phyloP scores from a whole-genome alignment of 108 stramenopile species.

The Fragilariopsis cylindrus region DNA sequence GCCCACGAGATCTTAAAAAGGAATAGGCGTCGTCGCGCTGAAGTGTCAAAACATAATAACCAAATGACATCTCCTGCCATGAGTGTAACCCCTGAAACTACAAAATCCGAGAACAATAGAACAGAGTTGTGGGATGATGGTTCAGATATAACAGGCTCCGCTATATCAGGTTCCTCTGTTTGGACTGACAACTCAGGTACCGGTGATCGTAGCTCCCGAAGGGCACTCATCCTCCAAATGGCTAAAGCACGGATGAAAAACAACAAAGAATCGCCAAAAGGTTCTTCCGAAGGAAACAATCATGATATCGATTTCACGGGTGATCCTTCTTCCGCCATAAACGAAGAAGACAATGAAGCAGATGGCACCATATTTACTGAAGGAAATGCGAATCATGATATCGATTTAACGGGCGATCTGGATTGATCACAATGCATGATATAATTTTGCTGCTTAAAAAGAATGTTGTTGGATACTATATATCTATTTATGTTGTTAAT shows the following conservation, averaged over 20 bases:
- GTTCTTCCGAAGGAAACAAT: slow-evolving; percentile 11
- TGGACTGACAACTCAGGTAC: slow-evolving; percentile 48
- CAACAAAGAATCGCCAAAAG: slow-evolving; percentile 26
- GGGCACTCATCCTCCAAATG: slow-evolving; percentile 87
- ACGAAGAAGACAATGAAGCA: slow-evolving; percentile 18
- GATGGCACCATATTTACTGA: slow-evolving; percentile 2
- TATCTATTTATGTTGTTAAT: too few relatives aligned
- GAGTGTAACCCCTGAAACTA: slow-evolving; percentile 4
- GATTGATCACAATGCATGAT: slow-evolving; percentile 12
- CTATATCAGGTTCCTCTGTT: slow-evolving; percentile 55
- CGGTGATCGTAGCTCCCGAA: slow-evolving; percentile 57
- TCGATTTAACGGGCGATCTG: slow-evolving; percentile 34
- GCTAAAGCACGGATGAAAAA: slow-evolving; percentile 85
- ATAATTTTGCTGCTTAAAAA: background rate
- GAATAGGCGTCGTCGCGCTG: slow-evolving; percentile 45
- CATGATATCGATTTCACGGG: background rate
- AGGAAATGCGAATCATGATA: slow-evolving; percentile 25
- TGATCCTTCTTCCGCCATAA: background rate
- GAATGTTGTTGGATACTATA: too few relatives aligned
- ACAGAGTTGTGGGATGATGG: slow-evolving; percentile 33
- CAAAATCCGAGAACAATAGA: background rate
- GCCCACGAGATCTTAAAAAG: slow-evolving; percentile 54
- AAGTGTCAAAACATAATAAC: slow-evolving; percentile 20
- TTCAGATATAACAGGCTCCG: slow-evolving; percentile 54
- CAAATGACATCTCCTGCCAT: slow-evolving; percentile 7